Conservation (phyloP, 441 rosid species). For the Rhodomyrtus psidioides region DNA sequence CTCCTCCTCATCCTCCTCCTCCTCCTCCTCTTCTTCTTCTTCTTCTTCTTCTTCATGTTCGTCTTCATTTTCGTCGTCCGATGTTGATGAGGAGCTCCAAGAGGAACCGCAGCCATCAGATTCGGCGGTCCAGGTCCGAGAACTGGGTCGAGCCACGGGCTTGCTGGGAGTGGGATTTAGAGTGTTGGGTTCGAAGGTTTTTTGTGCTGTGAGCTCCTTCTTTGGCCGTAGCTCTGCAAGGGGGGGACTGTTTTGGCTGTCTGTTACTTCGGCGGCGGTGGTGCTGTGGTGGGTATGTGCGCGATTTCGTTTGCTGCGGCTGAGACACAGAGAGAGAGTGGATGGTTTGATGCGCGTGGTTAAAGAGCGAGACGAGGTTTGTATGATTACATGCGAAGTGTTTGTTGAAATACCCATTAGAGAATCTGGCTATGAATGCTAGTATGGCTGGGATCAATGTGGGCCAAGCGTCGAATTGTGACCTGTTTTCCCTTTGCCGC, state of each 20-base stretch:
- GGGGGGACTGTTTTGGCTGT: slow-evolving; percentile 12
- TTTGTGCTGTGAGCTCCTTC: slow-evolving; percentile 13
- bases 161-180: slow-evolving; percentile 36
- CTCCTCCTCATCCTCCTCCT: neutral
- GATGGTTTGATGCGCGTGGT: slow-evolving; percentile 27
- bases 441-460: neutral
- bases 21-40: neutral
- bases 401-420: slow-evolving; percentile 29
- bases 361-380: slow-evolving; percentile 61
- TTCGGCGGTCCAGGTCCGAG: neutral
- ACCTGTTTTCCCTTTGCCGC: neutral
- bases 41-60: neutral
- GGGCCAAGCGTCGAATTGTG: neutral
- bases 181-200: slow-evolving; percentile 33
- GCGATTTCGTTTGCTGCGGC: slow-evolving; percentile 19
- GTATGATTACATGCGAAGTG: neutral
- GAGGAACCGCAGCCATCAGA: neutral
- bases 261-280: slow-evolving; percentile 21
- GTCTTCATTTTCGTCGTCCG: slow-evolving; percentile 7
- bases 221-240: neutral
- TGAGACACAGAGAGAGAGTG: slow-evolving; percentile 15
- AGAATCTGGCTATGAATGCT: neutral
- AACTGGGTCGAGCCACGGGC: neutral
- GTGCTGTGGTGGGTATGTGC: slow-evolving; percentile 44
- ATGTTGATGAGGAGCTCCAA: neutral